Conservation (phyloP, 768 basidiomycete genomes). For the Termitomyces sp. region DNA sequence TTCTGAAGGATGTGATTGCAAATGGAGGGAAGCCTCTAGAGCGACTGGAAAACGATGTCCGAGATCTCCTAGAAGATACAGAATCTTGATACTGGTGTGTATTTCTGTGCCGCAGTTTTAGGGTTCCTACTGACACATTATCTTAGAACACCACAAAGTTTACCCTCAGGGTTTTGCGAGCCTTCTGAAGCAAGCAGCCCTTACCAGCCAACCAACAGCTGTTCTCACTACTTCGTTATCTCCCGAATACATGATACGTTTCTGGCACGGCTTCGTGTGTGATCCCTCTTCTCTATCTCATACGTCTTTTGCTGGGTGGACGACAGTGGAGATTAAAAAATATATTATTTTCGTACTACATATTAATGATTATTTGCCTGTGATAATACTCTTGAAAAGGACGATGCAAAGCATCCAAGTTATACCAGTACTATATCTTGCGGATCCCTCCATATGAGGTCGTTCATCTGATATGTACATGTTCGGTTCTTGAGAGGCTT, state of each 20-base stretch:
- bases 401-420: too few species aligned
- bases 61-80: neutral
- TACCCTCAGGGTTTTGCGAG: neutral
- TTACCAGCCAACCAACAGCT: neutral
- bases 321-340: neutral
- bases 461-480: neutral
- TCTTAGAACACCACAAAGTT: neutral
- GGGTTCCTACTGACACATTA: neutral
- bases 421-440: neutral
- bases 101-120: neutral
- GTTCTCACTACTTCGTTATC: neutral
- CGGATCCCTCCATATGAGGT: neutral
- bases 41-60: neutral
- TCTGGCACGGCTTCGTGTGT: neutral
- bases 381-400: neutral
- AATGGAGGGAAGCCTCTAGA: neutral
- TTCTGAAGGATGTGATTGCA: conserved; percentile 37
- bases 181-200: neutral
- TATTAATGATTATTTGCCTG: neutral
- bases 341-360: neutral
- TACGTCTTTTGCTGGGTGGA: neutral
- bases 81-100: neutral
- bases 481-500: neutral
- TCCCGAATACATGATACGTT: neutral
- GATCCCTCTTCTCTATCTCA: neutral